Evolutionary conservation across 1,139 yeast genomes (phyloP).

Genomic region (Wickerhamomyces sp.): DNA sequence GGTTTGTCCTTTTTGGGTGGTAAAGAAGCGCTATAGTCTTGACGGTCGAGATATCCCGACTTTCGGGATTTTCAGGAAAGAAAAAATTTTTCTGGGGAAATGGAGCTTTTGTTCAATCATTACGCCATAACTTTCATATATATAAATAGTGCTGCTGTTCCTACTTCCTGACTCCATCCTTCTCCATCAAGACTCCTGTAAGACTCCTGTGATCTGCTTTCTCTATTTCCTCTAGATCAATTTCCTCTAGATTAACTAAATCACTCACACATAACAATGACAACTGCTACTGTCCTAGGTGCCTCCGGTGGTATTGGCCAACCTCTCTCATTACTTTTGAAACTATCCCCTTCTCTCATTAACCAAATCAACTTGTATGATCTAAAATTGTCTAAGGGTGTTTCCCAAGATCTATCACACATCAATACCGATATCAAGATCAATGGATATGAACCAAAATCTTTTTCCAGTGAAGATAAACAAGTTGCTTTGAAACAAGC

Average conservation of each 20-base stretch:
- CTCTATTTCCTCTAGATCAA: not conserved
- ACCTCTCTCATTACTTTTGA: slow-evolving; percentile 62
- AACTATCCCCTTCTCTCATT: slow-evolving; percentile 47
- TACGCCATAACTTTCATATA: not conserved
- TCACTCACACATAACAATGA: slow-evolving; percentile 31
- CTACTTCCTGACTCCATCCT: no score
- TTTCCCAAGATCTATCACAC: slow-evolving; percentile 71
- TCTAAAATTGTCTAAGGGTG: slow-evolving; percentile 65
- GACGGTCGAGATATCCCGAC: not conserved
- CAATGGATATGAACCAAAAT: slow-evolving; percentile 49
- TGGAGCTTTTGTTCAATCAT: not conserved
- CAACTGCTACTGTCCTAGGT: slow-evolving; percentile 70
- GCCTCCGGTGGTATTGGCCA: slow-evolving; percentile 84
- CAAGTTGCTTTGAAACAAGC: slow-evolving; percentile 44
- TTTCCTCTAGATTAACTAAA: not conserved
- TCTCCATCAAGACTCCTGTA: not conserved
- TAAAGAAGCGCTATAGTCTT: no score
- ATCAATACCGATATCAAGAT: slow-evolving; percentile 57
- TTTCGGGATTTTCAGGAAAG: not conserved
- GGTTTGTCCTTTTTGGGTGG: no score
- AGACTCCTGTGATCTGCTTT: not conserved
- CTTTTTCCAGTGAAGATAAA: slow-evolving; percentile 35
- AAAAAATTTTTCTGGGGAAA: not conserved
- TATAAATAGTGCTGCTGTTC: no score
- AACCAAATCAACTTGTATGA: slow-evolving; percentile 58